Evolutionary conservation across 306 rosid genomes (phyloP).

Genomic region (Betula pendula): DNA sequence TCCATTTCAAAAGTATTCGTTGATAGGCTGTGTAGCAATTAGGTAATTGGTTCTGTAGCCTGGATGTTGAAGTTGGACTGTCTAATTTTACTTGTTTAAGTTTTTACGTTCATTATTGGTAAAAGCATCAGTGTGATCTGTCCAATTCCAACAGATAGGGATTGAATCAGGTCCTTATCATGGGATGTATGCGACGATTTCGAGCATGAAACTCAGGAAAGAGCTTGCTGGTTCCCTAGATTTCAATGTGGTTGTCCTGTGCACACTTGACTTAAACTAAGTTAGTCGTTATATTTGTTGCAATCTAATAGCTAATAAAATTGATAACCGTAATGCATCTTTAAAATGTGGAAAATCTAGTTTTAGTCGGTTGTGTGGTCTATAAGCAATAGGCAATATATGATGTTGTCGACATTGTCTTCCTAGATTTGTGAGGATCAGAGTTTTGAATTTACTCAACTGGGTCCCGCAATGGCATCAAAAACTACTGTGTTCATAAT

Average conservation of each 20-base stretch:
- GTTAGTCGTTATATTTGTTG: background rate
- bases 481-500: background rate
- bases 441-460: background rate
- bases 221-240: background rate
- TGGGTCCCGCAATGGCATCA: background rate
- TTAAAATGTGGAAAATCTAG: background rate
- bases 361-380: background rate
- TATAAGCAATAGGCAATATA: background rate
- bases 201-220: background rate
- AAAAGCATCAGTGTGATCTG: background rate
- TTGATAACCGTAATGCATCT: background rate
- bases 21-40: background rate
- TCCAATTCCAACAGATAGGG: background rate
- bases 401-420: background rate
- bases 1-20: background rate
- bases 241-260: background rate
- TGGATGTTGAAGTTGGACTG: background rate
- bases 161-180: background rate
- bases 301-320: background rate
- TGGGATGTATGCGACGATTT: background rate
- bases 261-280: background rate
- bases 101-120: no score
- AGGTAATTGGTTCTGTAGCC: background rate
- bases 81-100: background rate
- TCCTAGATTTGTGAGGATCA: background rate